Conservation (phyloP, 2,329 filamentous ascomycete genomes). For the Diaporthe eres region DNA sequence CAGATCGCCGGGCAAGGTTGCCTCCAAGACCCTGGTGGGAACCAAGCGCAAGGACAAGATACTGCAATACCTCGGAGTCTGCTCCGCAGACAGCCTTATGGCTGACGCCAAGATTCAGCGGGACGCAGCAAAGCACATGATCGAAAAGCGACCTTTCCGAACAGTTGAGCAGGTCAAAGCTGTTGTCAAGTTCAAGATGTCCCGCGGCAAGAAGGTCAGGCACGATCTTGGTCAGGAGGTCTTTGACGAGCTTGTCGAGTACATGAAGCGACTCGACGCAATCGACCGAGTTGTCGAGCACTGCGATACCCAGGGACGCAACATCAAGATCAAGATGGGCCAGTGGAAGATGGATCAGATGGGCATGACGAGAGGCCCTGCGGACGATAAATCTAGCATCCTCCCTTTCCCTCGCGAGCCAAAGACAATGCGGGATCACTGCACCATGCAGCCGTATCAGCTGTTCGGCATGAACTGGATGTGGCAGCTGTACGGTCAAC, state of each 20-base stretch:
- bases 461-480: conserved; percentile 97
- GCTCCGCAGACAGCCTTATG: conserved; percentile 80
- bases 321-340: conserved; percentile 61
- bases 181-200: conserved; percentile 58
- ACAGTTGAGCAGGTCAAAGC: conserved; percentile 77
- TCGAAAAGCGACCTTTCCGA: conserved; percentile 82
- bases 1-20: conserved; percentile 21
- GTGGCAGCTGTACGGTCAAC: conserved; percentile 82
- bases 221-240: conserved; percentile 67
- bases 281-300: conserved; percentile 85
- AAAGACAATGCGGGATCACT: conserved; percentile 79
- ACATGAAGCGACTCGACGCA: conserved; percentile 84
- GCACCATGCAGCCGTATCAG: conserved; percentile 92
- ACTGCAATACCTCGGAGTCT: conserved; percentile 86
- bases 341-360: conserved; percentile 65
- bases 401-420: conserved; percentile 75
- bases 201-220: conserved; percentile 59
- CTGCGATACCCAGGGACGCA: conserved; percentile 80
- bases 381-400: conserved; percentile 49
- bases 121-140: conserved; percentile 76
- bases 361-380: conserved; percentile 55
- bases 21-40: conserved; percentile 42
- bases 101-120: conserved; percentile 85
- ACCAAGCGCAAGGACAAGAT: conserved; percentile 63
- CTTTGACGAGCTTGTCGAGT: conserved; percentile 72